A percentile compares a stretch with the other conserved stretches of the same genome.
Conservation (phyloP, 164 flowering plant species). For the Aristolochia contorta region DNA sequence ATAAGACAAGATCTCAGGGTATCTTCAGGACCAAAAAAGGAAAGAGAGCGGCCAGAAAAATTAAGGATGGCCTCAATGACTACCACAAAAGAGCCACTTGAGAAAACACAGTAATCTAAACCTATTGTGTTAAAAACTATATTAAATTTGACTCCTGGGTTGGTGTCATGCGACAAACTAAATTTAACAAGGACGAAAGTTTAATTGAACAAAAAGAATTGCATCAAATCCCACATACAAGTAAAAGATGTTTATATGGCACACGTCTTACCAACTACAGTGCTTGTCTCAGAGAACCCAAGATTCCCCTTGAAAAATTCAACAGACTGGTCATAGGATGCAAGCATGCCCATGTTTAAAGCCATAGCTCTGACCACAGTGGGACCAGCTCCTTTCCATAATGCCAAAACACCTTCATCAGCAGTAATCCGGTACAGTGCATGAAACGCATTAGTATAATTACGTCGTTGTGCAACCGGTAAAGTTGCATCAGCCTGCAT, state of each 20-base stretch:
- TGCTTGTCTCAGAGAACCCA: conserved; percentile 65
- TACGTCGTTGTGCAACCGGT: conserved; percentile 70
- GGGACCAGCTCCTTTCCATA: conserved; percentile 98
- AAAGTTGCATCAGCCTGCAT: conserved; percentile 99
- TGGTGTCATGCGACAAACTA: no score
- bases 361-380: conserved; percentile 98
- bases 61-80: no score
- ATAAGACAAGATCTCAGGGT: no score
- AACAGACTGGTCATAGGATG: conserved; percentile 89
- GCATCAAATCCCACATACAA: no score
- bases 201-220: no score
- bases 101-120: no score
- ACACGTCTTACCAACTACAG: conserved; percentile 49
- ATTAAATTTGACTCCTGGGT: no score
- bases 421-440: conserved; percentile 69
- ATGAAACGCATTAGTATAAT: conserved; percentile 87
- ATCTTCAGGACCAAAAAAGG: no score
- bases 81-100: no score
- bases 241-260: not conserved
- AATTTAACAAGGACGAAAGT: no score
- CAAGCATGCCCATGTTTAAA: conserved; percentile 96
- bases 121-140: no score
- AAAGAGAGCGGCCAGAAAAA: no score
- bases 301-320: conserved; percentile 70
- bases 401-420: conserved; percentile 86